A percentile compares a stretch with the other conserved stretches of the same genome.
Conservation (phyloP, 1,284 basidiomycete species). For the Malassezia arunalokei region DNA sequence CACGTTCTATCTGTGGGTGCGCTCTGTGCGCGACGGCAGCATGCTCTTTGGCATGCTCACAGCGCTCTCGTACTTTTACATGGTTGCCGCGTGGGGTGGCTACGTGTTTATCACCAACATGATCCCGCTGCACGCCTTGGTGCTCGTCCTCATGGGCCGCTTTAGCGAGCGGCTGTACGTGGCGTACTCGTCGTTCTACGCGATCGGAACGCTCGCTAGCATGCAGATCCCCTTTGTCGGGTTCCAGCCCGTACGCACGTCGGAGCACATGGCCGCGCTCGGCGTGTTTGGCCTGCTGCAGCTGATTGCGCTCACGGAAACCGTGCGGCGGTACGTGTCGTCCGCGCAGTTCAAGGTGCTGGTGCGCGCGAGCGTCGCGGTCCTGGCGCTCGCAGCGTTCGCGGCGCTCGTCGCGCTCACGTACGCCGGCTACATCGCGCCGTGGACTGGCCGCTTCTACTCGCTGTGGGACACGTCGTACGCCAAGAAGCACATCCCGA, state of each 20-base stretch:
- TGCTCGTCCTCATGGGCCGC: constrained; percentile 91
- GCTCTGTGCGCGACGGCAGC: constrained; percentile 83
- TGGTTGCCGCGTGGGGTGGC: constrained; percentile 99
- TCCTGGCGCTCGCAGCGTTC: constrained; percentile 58
- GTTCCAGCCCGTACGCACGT: constrained; percentile 93
- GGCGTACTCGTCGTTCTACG: constrained; percentile 93
- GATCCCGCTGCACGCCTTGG: constrained; percentile 88
- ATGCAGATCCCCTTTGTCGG: constrained; percentile 99
- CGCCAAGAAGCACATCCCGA: constrained; percentile 90
- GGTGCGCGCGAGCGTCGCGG: constrained; percentile 51
- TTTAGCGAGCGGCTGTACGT: constrained; percentile 85
- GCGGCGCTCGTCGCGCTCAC: constrained; percentile 56
- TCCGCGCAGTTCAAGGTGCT: constrained; percentile 85
- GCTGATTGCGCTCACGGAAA: constrained; percentile 83
- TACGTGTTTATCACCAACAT: constrained; percentile 99
- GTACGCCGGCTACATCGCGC: constrained; percentile 88
- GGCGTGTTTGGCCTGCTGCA: constrained; percentile 94
- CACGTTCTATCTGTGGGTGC: constrained; percentile 96
- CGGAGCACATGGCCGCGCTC: constrained; percentile 96
- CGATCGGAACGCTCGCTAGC: constrained; percentile 85
- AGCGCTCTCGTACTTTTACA: constrained; percentile 98
- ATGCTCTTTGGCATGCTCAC: constrained; percentile 79
- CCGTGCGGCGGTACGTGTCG: constrained; percentile 75
- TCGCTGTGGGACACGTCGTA: constrained; percentile 99
- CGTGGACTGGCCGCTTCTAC: constrained; percentile 99